Base-by-base conservation (phyloP, 371 early-diverging fungal species). In the Blakeslea trispora region DNA sequence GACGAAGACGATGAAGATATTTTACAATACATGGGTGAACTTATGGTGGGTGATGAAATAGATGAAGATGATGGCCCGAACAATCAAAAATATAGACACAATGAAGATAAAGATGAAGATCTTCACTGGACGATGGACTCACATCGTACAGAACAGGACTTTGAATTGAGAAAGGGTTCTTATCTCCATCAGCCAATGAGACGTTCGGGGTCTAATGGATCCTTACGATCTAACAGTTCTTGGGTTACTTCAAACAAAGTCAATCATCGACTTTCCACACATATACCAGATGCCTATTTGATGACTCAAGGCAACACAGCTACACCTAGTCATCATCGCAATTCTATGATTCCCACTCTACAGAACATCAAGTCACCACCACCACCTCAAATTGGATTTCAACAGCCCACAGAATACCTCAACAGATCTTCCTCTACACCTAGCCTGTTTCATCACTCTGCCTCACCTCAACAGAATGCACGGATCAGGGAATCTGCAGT, bases 1-100 rank as follows among this genome's bases (percentile, higher is more conserved):
- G 75, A 75, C 23, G 69, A 71, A n/a, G 71, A 71, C 35, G 71
- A 67, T 24, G 72, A 72, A 11, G 66, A 65, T 32, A 61, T 65
- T 32, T 55, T 64, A 14, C 52, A 61, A 18, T 47, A 48, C 15
- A 59, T 69, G 66, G 63, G 66, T 5, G 65, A 61, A 24, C 11
- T 61, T 24, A 65, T 58, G 59, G 42, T 64, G 21, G 42, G 59
- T 22, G 65, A 69, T 42, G 55, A 63, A 28, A 23, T 15, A 11
- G 53, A 59, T 18, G 46, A 55, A 1, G 55, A 55, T 17, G 31
- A 14, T n/a, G n/a, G n/a, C n/a, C n/a, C n/a, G n/a, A n/a, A n/a
- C n/a, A n/a, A n/a, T n/a, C n/a, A n/a, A n/a, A n/a, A n/a, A n/a
- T n/a, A n/a, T 4, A 40, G 51, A 40, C 19, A 40, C 3, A n/a